Base-by-base conservation (phyloP, 2,329 filamentous ascomycete genomes). In the Pseudonectria foliicola region DNA sequence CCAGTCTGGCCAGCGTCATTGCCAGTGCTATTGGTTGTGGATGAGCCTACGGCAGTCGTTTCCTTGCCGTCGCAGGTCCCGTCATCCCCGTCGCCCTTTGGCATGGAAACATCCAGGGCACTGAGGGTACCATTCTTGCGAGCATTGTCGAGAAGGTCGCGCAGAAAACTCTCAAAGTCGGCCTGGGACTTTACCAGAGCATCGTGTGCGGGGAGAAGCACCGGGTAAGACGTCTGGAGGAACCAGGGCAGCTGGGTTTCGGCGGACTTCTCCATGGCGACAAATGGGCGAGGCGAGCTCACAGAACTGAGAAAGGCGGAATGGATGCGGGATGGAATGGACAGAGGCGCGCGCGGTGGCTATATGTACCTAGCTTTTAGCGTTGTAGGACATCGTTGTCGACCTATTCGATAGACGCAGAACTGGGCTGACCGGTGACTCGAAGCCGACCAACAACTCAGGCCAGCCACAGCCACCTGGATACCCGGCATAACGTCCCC, bases 181-280 rank as follows among this genome's bases (percentile, higher is more conserved):
- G 45, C 40, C 7, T 46, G 43, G 0, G 60, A 35, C 13, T 54
- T 44, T 27, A 45, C 52, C 29, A 67, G 46, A 13, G 55, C 62
- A n/a, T 57, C 51, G 27, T 60, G 49, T 7, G 41, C 37, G 2
- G 66, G 64, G 29, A 67, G 54, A 10, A 56, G 42, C 21, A 68
- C 64, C 0, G 63, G 62, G 21, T 49, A 56, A 0, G 51, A 57
- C 8, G 59, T 58, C 35, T 55, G 55, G 32, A 68, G 55, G 42
- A 62, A 66, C 61, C 63, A 68, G 12, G 54, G 50, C 26, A 39
- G 40, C 27, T 49, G 39, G 34, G 43, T 34, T n/a, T 45, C 44
- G 25, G 37, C 31, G 21, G 40, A 29, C 18, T 44, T 43, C n/a
- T 40, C 42, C 49, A 52, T 52, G 40, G n/a, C 31, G 41, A 25